Percentiles rank a stretch among this genome's conserved stretches.
phyloP scores from a whole-genome alignment of 139 green algal species.

The Closterium sp. region DNA sequence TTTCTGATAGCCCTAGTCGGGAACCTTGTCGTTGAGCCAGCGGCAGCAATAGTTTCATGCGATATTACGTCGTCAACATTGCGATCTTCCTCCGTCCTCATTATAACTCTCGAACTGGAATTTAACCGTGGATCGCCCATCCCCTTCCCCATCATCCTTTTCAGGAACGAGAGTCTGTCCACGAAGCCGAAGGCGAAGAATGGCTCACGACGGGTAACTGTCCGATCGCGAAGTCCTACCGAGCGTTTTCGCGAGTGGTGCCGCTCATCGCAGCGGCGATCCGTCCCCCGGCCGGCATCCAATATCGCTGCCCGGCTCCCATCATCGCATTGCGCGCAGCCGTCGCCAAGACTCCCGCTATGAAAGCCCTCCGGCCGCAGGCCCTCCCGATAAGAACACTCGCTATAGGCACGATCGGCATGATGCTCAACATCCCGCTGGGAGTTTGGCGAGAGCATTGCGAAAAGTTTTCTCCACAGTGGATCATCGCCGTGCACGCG shows the following conservation, averaged over 20 bases:
- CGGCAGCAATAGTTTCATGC: too few species aligned
- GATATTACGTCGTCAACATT: too few species aligned
- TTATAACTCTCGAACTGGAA: too few species aligned
- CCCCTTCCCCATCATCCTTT: background rate
- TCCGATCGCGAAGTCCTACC: conserved; percentile 42
- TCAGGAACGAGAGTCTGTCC: background rate
- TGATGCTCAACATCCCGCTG: conserved; percentile 75
- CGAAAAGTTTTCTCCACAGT: conserved; percentile 79
- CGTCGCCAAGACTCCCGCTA: conserved; percentile 64
- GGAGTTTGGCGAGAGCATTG: conserved; percentile 77
- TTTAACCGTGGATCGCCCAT: background rate
- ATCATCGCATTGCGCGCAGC: conserved; percentile 74
- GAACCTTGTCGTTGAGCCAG: too few species aligned
- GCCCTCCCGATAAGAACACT: conserved; percentile 26
- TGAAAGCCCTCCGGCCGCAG: conserved; percentile 73
- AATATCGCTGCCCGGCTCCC: conserved; percentile 69
- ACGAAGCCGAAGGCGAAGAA: conserved; percentile 33
- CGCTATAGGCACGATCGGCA: conserved; percentile 59
- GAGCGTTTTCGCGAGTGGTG: conserved; percentile 8
- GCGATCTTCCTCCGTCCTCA: too few species aligned
- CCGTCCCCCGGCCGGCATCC: conserved; percentile 6
- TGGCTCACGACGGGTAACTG: conserved; percentile 42
- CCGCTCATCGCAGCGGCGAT: conserved; percentile 21
- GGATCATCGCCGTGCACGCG: conserved; percentile 85
- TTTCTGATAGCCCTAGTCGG: too few species aligned